Base-by-base conservation (phyloP, 768 basidiomycete species). In the Guyanaporus albipodus region DNA sequence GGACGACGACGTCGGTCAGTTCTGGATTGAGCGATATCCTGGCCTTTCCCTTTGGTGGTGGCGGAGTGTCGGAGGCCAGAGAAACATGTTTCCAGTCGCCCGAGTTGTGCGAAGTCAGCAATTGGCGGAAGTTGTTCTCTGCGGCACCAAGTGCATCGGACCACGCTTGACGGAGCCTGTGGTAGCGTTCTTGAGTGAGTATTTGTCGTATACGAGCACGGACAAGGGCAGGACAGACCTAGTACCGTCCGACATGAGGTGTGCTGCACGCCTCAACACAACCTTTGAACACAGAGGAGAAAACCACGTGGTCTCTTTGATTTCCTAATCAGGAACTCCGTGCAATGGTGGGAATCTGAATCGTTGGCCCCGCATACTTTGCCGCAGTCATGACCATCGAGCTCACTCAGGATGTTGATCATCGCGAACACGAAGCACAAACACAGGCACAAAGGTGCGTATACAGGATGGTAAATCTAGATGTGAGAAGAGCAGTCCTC, bases 131-230 rank as follows among this genome's bases (percentile, higher is more conserved):
- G 59, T 82, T 80, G 38, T 77, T 67, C 57, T 92, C 85, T 42
- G 91, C 89, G 49, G 78, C 74, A 56, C 74, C 77, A 47, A 95
- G 74, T 14, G 91, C 83, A 49, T 76, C 70, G 53, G 82, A 80
- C 91, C 91, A 94, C 33, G 87, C 81, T 66, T 90, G 81, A 57
- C 83, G 83, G 53, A 93, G 74, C 53, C 91, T 92, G 50, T 26
- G 23, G n/a, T 0, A n/a, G 12, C 12, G 32, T 32, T 28, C 9
- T 31, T 27, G 26, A 37, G 11, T 4, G 7, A n/a, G n/a, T n/a
- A n/a, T n/a, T n/a, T 32, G 34, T 36, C 27, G 7, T 8, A 0
- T 40, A 12, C 38, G 19, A 23, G 21, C 18, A 27, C 23, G 38
- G 44, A 14, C 39, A 22, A 18, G 27, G 14, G 19, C 4, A 17